A percentile compares a stretch with the other conserved stretches of the same genome.
Conservation (phyloP, 2,329 filamentous ascomycete species). For the Lachnellula occidentalis region DNA sequence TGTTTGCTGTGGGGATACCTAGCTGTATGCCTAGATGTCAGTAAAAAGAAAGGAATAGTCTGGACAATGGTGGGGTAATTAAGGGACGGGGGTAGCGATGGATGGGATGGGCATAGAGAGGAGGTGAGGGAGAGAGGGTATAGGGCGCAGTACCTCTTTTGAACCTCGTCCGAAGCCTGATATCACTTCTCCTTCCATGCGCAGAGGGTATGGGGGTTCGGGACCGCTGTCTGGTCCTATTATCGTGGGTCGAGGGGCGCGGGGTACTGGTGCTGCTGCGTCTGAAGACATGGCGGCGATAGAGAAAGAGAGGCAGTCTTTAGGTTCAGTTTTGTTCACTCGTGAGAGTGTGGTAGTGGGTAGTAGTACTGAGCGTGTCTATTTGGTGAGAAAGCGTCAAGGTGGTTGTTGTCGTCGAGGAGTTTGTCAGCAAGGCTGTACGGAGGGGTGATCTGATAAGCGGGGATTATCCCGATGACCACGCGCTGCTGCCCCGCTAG, state of each 20-base stretch:
- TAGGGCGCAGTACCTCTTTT: constrained; percentile 59
- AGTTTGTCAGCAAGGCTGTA: background rate
- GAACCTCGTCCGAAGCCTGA: constrained; percentile 91
- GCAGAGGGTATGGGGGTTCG: constrained; percentile 72
- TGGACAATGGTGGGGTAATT: background rate
- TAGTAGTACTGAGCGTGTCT: no score
- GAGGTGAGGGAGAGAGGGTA: constrained; percentile 15
- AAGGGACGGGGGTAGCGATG: background rate
- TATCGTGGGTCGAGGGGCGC: constrained; percentile 55
- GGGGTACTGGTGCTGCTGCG: background rate
- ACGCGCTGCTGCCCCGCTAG: background rate
- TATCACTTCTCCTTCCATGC: constrained; percentile 80
- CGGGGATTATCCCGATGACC: background rate
- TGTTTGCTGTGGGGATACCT: constrained; percentile 94
- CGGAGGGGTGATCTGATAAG: no score
- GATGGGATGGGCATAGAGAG: background rate
- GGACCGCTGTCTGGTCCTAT: constrained; percentile 72
- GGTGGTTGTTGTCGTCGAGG: no score
- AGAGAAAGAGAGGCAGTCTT: background rate
- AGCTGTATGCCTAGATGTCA: constrained; percentile 47
- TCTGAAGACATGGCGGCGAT: constrained; percentile 11
- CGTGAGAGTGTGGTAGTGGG: no score
- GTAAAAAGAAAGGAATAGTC: no score
- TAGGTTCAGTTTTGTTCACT: background rate
- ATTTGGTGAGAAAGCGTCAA: no score